These are phyloP conservation scores for Solanum medicagineum DNA, from an alignment of 257 asterid genomes.

Conservation along the genomic window DNA sequence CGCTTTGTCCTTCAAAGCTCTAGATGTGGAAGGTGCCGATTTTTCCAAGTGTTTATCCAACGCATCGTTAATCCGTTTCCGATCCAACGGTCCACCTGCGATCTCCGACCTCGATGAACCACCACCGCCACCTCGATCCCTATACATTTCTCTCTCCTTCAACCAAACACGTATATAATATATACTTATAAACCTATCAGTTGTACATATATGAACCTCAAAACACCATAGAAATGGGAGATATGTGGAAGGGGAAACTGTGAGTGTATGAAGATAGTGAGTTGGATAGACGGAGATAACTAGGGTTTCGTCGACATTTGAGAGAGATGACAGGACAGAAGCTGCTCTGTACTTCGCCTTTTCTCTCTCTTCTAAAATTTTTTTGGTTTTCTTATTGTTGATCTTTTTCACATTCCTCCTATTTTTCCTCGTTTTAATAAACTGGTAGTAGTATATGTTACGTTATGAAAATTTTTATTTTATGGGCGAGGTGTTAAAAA, in stretches of 20 bases:
- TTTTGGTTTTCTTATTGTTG: neutral
- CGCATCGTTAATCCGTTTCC: constrained; percentile 92
- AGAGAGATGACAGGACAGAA: neutral
- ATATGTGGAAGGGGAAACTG: neutral
- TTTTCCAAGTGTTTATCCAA: constrained; percentile 91
- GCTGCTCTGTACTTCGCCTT: neutral
- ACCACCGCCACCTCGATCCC: constrained; percentile 61
- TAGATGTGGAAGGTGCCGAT: constrained; percentile 77
- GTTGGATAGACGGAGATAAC: constrained; percentile 3
- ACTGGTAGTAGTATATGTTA: no score
- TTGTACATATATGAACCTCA: neutral
- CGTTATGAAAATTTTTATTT: no score
- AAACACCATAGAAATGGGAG: neutral
- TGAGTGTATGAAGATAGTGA: neutral
- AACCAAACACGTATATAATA: neutral
- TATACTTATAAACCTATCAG: neutral
- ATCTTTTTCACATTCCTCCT: neutral
- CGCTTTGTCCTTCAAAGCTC: constrained; percentile 44
- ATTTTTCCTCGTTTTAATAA: neutral
- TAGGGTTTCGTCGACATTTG: constrained; percentile 14
- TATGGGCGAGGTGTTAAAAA: no score
- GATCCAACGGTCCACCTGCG: constrained; percentile 79
- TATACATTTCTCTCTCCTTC: constrained; percentile 31
- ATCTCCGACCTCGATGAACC: constrained; percentile 51
- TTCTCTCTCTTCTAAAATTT: neutral